Conservation (phyloP, 2,329 filamentous ascomycete genomes). For the Neurospora sp. region DNA sequence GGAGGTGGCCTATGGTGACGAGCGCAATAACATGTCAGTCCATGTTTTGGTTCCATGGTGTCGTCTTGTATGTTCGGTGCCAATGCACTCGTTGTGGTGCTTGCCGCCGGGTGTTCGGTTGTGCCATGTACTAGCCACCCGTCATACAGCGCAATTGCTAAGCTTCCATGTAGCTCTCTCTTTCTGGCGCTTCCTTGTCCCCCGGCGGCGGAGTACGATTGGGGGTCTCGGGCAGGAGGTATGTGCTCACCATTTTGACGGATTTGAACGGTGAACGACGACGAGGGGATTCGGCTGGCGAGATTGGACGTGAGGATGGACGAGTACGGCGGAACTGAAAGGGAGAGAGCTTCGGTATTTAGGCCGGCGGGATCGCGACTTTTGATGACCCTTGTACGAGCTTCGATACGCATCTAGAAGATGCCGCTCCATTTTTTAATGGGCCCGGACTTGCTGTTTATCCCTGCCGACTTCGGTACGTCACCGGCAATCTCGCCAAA, state of each 20-base stretch:
- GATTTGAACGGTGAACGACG: background rate
- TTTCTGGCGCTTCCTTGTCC: background rate
- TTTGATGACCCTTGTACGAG: conserved; percentile 10
- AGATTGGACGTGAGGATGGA: background rate
- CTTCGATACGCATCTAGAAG: conserved; percentile 27
- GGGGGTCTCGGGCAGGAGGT: background rate
- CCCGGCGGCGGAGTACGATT: background rate
- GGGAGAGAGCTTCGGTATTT: background rate
- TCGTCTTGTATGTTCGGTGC: background rate
- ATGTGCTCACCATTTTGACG: background rate
- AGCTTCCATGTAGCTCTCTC: background rate
- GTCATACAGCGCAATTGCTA: background rate
- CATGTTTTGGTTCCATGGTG: background rate
- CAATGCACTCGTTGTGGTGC: background rate
- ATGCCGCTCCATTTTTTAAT: conserved; percentile 18
- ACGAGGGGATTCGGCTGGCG: background rate
- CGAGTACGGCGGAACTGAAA: background rate
- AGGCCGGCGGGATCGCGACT: background rate
- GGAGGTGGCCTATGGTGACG: conserved; percentile 47
- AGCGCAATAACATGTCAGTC: background rate
- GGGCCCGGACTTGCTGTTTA: conserved; percentile 15
- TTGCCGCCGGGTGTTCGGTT: background rate
- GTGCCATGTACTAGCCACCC: background rate
- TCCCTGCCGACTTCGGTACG: conserved; percentile 10
- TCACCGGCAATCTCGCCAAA: background rate